Conservation (phyloP, 1,284 basidiomycete genomes). For the Sporisorium exsertum region DNA sequence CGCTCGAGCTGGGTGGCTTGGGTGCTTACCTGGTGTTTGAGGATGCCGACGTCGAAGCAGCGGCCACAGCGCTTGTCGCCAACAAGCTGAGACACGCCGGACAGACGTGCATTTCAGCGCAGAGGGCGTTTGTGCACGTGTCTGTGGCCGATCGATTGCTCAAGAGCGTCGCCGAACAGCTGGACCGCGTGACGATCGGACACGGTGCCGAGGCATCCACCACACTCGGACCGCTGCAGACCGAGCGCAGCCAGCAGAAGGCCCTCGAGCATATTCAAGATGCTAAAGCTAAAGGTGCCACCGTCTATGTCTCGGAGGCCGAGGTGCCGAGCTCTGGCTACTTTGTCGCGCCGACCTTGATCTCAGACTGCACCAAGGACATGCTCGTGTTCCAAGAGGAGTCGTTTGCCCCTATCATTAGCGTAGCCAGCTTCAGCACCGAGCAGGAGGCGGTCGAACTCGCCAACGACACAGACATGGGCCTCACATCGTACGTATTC, state of each 20-base stretch:
- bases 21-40: conserved; percentile 95
- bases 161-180: conserved; percentile 81
- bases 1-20: conserved; percentile 76
- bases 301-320: conserved; percentile 79
- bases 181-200: conserved; percentile 91
- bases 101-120: conserved; percentile 82
- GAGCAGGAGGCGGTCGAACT: conserved; percentile 89
- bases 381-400: conserved; percentile 71
- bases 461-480: conserved; percentile 86
- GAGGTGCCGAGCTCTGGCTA: conserved; percentile 76
- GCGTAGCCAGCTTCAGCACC: conserved; percentile 81
- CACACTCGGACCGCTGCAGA: conserved; percentile 95
- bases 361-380: conserved; percentile 80
- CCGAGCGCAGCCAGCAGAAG: conserved; percentile 85
- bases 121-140: conserved; percentile 75
- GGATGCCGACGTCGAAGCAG: conserved; percentile 91
- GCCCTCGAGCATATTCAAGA: conserved; percentile 87
- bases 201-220: conserved; percentile 80
- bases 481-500: conserved; percentile 76
- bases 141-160: conserved; percentile 82
- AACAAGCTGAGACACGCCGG: conserved; percentile 93
- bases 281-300: conserved; percentile 85
- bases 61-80: conserved; percentile 84
- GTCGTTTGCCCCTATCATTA: conserved; percentile 70
- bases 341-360: conserved; percentile 88